phyloP scores from a whole-genome alignment of 78 protist species.

The Isochrysis galbana region DNA sequence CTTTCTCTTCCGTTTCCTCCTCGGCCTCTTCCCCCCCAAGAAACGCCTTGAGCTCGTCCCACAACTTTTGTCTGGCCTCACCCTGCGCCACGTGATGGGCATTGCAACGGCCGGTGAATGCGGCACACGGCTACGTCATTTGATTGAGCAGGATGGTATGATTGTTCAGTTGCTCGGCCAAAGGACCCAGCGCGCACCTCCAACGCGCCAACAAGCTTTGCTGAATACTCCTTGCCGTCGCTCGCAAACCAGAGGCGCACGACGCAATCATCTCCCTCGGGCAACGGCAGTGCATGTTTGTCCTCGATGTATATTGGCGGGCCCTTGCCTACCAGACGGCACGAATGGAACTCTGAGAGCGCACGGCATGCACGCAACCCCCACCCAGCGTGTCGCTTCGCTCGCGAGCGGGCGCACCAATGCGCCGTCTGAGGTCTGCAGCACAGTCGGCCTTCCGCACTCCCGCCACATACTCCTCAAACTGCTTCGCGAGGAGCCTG shows the following conservation, averaged over 20 bases:
- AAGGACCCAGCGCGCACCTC: neutral
- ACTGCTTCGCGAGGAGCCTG: neutral
- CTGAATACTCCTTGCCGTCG: neutral
- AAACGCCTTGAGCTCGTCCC: neutral
- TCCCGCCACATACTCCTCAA: neutral
- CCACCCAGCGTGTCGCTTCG: no score
- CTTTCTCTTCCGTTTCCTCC: no score
- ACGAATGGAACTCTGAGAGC: no score
- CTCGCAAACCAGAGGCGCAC: neutral
- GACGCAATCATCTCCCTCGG: neutral
- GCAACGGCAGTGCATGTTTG: neutral
- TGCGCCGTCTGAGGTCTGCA: neutral
- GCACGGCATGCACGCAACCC: no score
- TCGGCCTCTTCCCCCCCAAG: no score
- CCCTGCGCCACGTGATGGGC: no score
- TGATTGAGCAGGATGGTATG: no score
- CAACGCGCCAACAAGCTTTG: neutral
- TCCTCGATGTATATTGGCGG: neutral
- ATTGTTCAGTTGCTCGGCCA: no score
- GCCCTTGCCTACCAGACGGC: no score
- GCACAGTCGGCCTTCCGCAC: neutral
- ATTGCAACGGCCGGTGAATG: no score
- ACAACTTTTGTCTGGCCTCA: neutral
- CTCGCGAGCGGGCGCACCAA: no score
- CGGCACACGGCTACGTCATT: no score